Conservation (phyloP, 2,329 filamentous ascomycete species). For the Epichloe uncinata region DNA sequence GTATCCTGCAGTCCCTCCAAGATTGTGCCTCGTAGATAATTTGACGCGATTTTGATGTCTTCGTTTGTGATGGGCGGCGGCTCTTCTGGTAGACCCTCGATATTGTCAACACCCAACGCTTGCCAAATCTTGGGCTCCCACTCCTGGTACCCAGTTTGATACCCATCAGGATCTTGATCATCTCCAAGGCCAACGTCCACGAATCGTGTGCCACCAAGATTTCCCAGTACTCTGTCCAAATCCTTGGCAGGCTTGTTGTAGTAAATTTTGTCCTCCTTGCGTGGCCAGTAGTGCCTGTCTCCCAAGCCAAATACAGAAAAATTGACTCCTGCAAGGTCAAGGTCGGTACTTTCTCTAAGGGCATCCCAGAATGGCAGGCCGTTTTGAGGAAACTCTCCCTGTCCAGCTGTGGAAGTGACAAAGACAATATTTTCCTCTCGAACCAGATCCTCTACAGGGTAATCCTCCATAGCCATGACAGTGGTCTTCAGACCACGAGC, state of each 20-base stretch:
- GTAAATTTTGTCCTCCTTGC: slow-evolving; percentile 94
- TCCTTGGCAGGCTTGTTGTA: slow-evolving; percentile 99
- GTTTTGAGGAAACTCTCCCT: slow-evolving; percentile 97
- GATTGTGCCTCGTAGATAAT: slow-evolving; percentile 92
- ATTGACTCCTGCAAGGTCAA: slow-evolving; percentile 79
- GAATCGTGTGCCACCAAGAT: slow-evolving; percentile 70
- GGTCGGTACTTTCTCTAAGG: slow-evolving; percentile 81
- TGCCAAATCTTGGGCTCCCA: slow-evolving; percentile 97
- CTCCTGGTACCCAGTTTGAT: slow-evolving; percentile 84
- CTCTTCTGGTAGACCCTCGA: slow-evolving; percentile 89
- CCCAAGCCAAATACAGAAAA: slow-evolving; percentile 87
- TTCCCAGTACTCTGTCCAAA: slow-evolving; percentile 64
- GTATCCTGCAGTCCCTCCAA: slow-evolving; percentile 73
- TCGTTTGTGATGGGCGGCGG: slow-evolving; percentile 93
- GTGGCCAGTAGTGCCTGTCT: slow-evolving; percentile 97
- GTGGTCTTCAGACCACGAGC: slow-evolving; percentile 85
- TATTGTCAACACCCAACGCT: slow-evolving; percentile 83
- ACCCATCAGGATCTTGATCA: slow-evolving; percentile 93
- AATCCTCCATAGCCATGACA: slow-evolving; percentile 96
- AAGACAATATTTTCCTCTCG: slow-evolving; percentile 88
- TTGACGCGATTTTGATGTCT: slow-evolving; percentile 91
- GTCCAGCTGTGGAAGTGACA: slow-evolving; percentile 78
- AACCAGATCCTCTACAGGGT: slow-evolving; percentile 82
- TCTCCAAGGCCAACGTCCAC: slow-evolving; percentile 86
- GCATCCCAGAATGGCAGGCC: slow-evolving; percentile 84